Evolutionary conservation across 148 eudicot genomes (phyloP), one percentile per base, ranked within the genome.

Genomic region (Fagopyrum esculentum): DNA sequence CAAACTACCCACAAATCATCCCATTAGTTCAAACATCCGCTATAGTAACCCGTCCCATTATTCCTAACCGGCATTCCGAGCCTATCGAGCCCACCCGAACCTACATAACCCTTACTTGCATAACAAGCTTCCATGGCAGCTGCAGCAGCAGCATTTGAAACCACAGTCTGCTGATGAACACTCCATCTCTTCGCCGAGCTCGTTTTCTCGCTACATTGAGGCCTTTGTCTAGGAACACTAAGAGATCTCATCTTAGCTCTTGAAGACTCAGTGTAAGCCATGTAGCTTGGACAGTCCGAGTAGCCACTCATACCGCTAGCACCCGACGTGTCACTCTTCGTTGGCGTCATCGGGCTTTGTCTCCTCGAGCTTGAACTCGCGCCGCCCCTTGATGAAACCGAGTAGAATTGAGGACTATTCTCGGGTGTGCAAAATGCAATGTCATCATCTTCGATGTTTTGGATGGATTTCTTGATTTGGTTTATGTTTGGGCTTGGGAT

Each of bases 151-250:
- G 13, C 11, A 5, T 7, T 17, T 16, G 81, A 82, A 71, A 75
- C 71, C 43, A 84, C 87, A 16, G 17, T 26, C 29, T 60, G 26
- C 45, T 68, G 71, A 75, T 89, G 84, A 78, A 86, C 69, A 0
- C 88, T 87, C 56, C 81, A 78, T 80, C 94, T 87, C 77, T 88
- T 89, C 0, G 81, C 59, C 45, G 43, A 63, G 30, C n/a, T 44
- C 0, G 90, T 84, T 45, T 82, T 84, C 13, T 80, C 77, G 30
- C 86, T 77, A 54, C 51, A 49, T 40, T 35, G 80, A 44, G 88
- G 88, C 85, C 97, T 85, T 19, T 89, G 98, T 68, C 82, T 88
- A 0, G 97, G 97, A 2, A 93, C 98, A 52, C 98, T 91, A 0
- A 86, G 70, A 6, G 98, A 88, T 77, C 98, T 86, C 71, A 79